A percentile compares a stretch with the other conserved stretches of the same genome.
Conservation (phyloP, 1,284 basidiomycete species). For the Amylostereum areolatum region DNA sequence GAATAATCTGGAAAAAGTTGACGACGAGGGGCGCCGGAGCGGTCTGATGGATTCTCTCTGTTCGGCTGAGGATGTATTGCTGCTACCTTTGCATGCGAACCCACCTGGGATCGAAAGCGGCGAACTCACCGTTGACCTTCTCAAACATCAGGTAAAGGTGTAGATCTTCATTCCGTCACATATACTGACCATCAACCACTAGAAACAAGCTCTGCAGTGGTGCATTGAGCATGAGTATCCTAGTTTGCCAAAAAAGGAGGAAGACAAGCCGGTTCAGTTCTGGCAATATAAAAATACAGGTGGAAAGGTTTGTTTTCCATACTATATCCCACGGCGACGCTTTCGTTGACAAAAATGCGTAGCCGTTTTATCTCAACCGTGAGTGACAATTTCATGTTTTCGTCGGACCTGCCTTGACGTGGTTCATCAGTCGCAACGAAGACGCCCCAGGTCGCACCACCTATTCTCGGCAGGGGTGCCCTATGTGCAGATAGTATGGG, state of each 20-base stretch:
- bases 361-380: slow-evolving; percentile 68
- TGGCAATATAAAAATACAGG: slow-evolving; percentile 66
- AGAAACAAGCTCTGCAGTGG: slow-evolving; percentile 78
- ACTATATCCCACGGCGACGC: not conserved
- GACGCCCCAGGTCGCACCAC: slow-evolving; percentile 61
- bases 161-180: slow-evolving; percentile 10
- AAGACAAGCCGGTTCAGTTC: slow-evolving; percentile 79
- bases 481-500: slow-evolving; percentile 91
- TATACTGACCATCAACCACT: not conserved
- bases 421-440: slow-evolving; percentile 63
- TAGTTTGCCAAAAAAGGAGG: slow-evolving; percentile 53
- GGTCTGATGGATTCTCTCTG: slow-evolving; percentile 66
- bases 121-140: slow-evolving; percentile 60
- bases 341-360: not conserved
- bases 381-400: slow-evolving; percentile 19
- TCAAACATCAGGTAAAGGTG: slow-evolving; percentile 68
- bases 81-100: slow-evolving; percentile 55
- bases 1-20: slow-evolving; percentile 65
- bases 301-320: slow-evolving; percentile 34
- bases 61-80: slow-evolving; percentile 62
- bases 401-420: not conserved
- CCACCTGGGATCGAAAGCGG: slow-evolving; percentile 65
- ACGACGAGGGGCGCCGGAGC: slow-evolving; percentile 67
- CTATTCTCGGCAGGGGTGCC: slow-evolving; percentile 74
- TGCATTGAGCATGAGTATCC: slow-evolving; percentile 76